Percentiles rank a stretch among this genome's conserved stretches.
These are phyloP conservation scores for Colletotrichum lupini DNA, from an alignment of 2,329 filamentous ascomycete genomes.

Conservation along the genomic window DNA sequence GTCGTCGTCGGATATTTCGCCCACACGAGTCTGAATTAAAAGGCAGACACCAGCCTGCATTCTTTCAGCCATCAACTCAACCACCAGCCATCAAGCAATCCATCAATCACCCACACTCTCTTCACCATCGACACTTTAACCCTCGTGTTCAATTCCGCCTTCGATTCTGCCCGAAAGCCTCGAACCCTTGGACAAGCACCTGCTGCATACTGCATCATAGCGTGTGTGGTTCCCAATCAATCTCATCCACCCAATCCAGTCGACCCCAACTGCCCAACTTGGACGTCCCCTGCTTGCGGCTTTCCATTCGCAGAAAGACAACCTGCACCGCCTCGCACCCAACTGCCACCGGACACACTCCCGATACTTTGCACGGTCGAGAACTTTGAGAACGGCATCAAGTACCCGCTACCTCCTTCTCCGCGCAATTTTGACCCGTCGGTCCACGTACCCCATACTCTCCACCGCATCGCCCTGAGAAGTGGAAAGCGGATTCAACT, in stretches of 20 bases:
- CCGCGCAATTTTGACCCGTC: background rate
- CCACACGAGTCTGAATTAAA: conserved; percentile 20
- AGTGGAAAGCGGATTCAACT: conserved; percentile 15
- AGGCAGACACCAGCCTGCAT: conserved; percentile 16
- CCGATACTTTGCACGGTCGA: background rate
- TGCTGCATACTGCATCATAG: conserved; percentile 12
- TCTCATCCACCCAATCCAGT: conserved; percentile 11
- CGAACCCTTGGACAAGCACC: conserved; percentile 28
- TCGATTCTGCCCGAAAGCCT: conserved; percentile 32
- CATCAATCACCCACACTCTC: background rate
- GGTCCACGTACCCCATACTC: conserved; percentile 23
- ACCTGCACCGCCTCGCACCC: conserved; percentile 29
- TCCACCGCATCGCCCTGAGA: background rate
- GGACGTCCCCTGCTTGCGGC: conserved; percentile 31
- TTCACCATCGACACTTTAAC: background rate
- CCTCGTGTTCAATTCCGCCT: conserved; percentile 26
- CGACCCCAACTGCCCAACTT: conserved; percentile 4
- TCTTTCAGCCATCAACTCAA: background rate
- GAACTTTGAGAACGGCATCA: background rate
- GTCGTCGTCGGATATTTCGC: conserved; percentile 1
- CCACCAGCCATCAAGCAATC: background rate
- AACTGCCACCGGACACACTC: conserved; percentile 12
- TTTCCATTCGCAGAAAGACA: conserved; percentile 33
- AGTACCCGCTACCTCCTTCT: conserved; percentile 16
- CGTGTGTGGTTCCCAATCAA: conserved; percentile 19